Evolutionary conservation across 768 basidiomycete species (phyloP), one percentile per base, ranked within the genome.

Genomic region (Candolleomyces eurysporus): DNA sequence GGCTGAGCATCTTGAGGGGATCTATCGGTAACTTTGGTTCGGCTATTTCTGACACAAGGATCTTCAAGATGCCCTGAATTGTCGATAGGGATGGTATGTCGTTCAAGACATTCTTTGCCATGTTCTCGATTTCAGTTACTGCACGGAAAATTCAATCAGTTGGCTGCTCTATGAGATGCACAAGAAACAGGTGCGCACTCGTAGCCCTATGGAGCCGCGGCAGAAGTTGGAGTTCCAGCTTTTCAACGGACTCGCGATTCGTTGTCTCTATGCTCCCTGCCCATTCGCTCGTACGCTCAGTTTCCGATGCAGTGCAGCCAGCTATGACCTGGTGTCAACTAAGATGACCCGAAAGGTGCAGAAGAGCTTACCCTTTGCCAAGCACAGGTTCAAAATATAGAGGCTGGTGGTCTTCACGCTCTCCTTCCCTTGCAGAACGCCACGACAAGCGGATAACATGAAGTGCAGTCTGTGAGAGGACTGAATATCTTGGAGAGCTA

Each of bases 1-100:
- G 32, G 32, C 40, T 55, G 32, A 55, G 53, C 53, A 55, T 55
- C n/a, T 55, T 55, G 53, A 55, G 10, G 16, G 53, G 32, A 17
- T 55, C 32, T 13, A 55, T 21, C 16, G 17, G 9, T 16, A 55
- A 36, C 7, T 32, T 42, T 8, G 53, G 53, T 4, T 40, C 5
- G 6, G 32, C 13, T n/a, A 55, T 31, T 31, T 3, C 40, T n/a
- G 16, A 13, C 14, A 55, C n/a, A 11, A 55, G 53, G 32, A 14
- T 39, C 39, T 16, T 10, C 32, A 55, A 21, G 4, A 55, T 17
- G 14, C 32, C 16, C 14, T 31, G 26, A n/a, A 13, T 6, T 2
- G n/a, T n/a, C n/a, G n/a, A n/a, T n/a, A n/a, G n/a, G n/a, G n/a
- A n/a, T n/a, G n/a, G n/a, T 26, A 26, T 26, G 26, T 26, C 26